Base-by-base conservation (phyloP, 129 eudicot species). In the Pittosporum tobira region DNA sequence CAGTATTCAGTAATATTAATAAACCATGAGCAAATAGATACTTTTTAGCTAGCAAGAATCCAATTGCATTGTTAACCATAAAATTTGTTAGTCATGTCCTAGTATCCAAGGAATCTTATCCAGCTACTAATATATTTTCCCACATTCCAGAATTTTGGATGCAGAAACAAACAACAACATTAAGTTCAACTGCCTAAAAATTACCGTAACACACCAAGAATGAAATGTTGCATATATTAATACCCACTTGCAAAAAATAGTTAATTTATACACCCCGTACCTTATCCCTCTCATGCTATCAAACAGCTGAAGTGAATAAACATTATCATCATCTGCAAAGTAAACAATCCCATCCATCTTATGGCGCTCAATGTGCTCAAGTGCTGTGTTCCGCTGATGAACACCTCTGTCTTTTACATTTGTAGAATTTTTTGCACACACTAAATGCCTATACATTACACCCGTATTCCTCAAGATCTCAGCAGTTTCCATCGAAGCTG, bases 321-420 rank as follows among this genome's bases (percentile, higher is more conserved):
- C 57, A 72, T 91, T 91, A 73, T 91, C 98, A 46, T 91, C 98
- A 70, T 91, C 98, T 1, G 90, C 98, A 83, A 91, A 91, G 69
- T 83, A 91, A 45, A 91, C 98, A 55, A 86, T 74, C 24, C 98
- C 98, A 70, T 91, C 87, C 59, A 91, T 95, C 79, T 64, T 83
- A 65, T 91, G 98, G 26, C 43, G 76, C 74, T 86, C 90, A 47
- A 91, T 91, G 63, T 91, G 98, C 63, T 86, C 87, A 24, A 91
- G 73, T 11, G 95, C 98, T 25, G 73, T 76, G 55, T 91, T 91
- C 66, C 98, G 64, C 74, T 91, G 98, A 61, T 86, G 87, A 58
- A 91, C 98, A 9, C 98, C 98, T 51, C 98, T 76, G 46, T 91
- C 98, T 75, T 91, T 91, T 14, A 83, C 51, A 68, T 73, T 63